A percentile compares a stretch with the other conserved stretches of the same genome.
Evolutionary conservation across 345 rosid genomes (phyloP).

Genomic region (Eucalyptus marginata): DNA sequence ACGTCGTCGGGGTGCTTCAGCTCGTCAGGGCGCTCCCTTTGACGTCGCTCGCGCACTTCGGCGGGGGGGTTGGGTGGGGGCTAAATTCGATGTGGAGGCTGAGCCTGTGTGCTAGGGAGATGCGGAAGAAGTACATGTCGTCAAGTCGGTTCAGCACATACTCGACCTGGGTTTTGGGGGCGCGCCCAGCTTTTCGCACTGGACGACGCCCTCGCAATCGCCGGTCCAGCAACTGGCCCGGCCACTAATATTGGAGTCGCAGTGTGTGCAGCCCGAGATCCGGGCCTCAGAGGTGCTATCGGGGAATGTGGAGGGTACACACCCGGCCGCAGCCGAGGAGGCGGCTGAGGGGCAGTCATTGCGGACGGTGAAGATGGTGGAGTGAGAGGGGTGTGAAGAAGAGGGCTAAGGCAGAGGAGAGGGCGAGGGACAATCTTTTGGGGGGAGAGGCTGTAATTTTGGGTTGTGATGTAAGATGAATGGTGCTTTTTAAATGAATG

Average conservation of each 20-base stretch:
- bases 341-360: slow-evolving; percentile 3
- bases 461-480: neutral
- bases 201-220: slow-evolving; percentile 40
- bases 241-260: slow-evolving; percentile 13
- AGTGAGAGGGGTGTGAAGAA: neutral
- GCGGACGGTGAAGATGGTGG: slow-evolving; percentile 5
- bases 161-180: slow-evolving; percentile 63
- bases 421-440: neutral
- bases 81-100: too few relatives aligned
- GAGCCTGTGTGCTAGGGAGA: too few relatives aligned
- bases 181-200: slow-evolving; percentile 33
- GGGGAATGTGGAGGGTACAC: slow-evolving; percentile 1
- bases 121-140: too few relatives aligned
- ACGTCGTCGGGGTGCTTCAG: too few relatives aligned
- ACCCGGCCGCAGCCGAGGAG: too few relatives aligned
- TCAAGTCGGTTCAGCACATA: neutral
- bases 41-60: too few relatives aligned
- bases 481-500: neutral
- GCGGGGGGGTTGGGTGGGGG: too few relatives aligned
- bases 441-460: too few relatives aligned
- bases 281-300: slow-evolving; percentile 19
- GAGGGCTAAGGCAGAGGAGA: neutral
- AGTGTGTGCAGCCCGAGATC: slow-evolving; percentile 25
- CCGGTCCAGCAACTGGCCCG: slow-evolving; percentile 35
- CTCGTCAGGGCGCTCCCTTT: too few relatives aligned